A percentile compares a stretch with the other conserved stretches of the same genome.
These are phyloP conservation scores for Plectranthus barbatus DNA, from an alignment of 257 asterid species.

Conservation along the genomic window DNA sequence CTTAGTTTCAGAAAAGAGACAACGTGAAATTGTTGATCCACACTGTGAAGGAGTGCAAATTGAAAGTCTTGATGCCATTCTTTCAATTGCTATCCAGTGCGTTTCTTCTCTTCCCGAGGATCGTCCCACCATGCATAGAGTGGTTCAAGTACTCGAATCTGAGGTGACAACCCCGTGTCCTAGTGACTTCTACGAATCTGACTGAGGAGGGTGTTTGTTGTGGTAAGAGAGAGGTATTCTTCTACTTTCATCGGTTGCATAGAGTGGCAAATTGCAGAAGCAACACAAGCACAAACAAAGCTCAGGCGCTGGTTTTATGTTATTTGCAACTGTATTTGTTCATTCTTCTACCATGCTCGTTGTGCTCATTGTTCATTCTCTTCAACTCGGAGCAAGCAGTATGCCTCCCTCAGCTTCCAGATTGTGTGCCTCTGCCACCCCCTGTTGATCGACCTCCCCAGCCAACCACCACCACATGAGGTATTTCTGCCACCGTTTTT, in stretches of 20 bases:
- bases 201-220: conserved; percentile 36
- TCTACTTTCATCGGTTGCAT: too few relatives aligned
- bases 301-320: background rate
- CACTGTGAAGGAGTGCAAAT: conserved; percentile 69
- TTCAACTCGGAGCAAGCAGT: background rate
- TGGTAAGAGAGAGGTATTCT: conserved; percentile 11
- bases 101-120: conserved; percentile 81
- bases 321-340: conserved; percentile 19
- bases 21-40: conserved; percentile 69
- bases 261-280: conserved; percentile 26
- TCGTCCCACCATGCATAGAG: conserved; percentile 91
- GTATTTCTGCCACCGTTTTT: conserved; percentile 4
- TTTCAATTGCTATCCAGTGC: conserved; percentile 74
- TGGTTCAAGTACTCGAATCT: conserved; percentile 83
- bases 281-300: conserved; percentile 20
- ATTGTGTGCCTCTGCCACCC: conserved; percentile 3
- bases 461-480: background rate
- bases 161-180: conserved; percentile 89
- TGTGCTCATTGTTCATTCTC: conserved; percentile 4
- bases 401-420: conserved; percentile 17
- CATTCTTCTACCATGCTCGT: conserved; percentile 35
- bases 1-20: conserved; percentile 67
- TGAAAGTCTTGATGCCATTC: conserved; percentile 70
- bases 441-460: conserved; percentile 3
- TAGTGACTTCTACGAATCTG: conserved; percentile 87